A percentile compares a stretch with the other conserved stretches of the same genome.
These are phyloP conservation scores for Nakazawaea ishiwadae DNA, from an alignment of 805 yeast genomes.

Conservation along the genomic window DNA sequence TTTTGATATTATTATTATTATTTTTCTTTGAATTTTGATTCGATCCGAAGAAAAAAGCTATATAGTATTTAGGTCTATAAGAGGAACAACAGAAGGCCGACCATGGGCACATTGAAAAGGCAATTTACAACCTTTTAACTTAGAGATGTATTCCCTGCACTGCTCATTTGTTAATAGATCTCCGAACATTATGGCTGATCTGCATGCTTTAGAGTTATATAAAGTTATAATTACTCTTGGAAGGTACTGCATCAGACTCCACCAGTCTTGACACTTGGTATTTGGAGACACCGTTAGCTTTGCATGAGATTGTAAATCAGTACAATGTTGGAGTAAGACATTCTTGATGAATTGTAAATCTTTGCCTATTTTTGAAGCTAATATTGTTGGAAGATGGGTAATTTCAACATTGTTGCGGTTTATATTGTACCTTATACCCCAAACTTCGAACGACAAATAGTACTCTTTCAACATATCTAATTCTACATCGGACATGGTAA, in stretches of 20 bases:
- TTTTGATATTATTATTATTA: no score
- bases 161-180: conserved; percentile 37
- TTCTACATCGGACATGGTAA: conserved; percentile 28
- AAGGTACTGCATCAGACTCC: conserved; percentile 32
- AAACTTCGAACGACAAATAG: conserved; percentile 24
- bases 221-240: conserved; percentile 49
- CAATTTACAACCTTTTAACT: conserved; percentile 41
- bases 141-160: conserved; percentile 38
- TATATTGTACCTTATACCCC: conserved; percentile 37
- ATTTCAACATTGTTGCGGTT: conserved; percentile 18
- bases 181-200: conserved; percentile 72
- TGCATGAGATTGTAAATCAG: conserved; percentile 32
- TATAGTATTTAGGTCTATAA: conserved; percentile 23
- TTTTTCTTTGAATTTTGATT: not conserved
- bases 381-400: conserved; percentile 40
- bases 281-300: conserved; percentile 20
- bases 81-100: conserved; percentile 65
- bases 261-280: conserved; percentile 26
- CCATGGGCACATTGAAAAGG: conserved; percentile 90
- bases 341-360: conserved; percentile 27
- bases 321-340: conserved; percentile 37
- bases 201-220: conserved; percentile 60
- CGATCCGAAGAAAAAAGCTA: no score
- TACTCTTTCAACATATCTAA: conserved; percentile 25
- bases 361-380: conserved; percentile 27